Percentiles rank a stretch among this genome's conserved stretches.
Conservation (phyloP, 2,329 filamentous ascomycete genomes). For the Apiospora rasikravindrae region DNA sequence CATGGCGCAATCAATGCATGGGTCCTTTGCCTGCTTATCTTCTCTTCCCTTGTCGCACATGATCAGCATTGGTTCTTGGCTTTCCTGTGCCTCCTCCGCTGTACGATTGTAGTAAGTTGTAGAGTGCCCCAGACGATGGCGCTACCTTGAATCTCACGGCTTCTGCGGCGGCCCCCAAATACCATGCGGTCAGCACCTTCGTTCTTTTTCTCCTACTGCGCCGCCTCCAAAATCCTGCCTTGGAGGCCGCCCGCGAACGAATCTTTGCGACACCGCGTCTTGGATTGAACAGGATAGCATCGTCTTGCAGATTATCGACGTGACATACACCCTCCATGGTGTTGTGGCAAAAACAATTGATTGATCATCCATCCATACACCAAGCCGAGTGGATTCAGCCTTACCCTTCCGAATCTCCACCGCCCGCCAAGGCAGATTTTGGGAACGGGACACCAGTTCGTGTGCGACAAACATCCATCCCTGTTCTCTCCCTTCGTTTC, state of each 20-base stretch:
- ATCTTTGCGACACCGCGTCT: background rate
- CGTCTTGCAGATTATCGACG: background rate
- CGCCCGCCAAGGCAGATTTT: slow-evolving; percentile 10
- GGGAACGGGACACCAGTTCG: slow-evolving; percentile 9
- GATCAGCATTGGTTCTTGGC: background rate
- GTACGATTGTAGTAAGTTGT: background rate
- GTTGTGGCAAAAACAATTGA: background rate
- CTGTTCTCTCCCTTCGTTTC: background rate
- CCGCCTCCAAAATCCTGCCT: background rate
- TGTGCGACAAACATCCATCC: background rate
- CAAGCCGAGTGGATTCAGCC: slow-evolving; percentile 1
- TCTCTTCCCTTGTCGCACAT: background rate
- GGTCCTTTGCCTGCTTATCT: background rate
- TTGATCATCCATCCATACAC: background rate
- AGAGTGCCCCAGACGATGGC: background rate
- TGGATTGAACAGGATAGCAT: background rate
- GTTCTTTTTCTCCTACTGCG: background rate
- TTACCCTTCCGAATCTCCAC: background rate
- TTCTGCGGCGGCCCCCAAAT: background rate
- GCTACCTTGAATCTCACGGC: background rate
- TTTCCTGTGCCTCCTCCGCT: background rate
- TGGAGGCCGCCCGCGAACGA: background rate
- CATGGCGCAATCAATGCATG: background rate
- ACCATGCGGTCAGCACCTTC: background rate
- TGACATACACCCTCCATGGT: background rate